Evolutionary conservation across 1,284 basidiomycete genomes (phyloP).

Genomic region (Vanrija humicola): DNA sequence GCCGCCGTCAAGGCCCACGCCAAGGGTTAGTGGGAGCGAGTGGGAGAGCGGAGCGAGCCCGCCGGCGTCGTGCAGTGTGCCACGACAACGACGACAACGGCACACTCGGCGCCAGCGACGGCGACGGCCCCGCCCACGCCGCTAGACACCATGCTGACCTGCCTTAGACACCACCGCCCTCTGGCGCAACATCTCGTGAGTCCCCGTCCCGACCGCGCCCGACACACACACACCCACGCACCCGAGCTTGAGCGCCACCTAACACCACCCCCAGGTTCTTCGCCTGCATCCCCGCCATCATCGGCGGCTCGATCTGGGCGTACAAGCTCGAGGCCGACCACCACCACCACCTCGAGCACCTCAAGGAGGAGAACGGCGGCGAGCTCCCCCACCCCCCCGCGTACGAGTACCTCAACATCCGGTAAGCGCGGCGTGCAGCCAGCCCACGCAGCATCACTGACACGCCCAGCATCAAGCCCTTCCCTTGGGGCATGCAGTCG

Average conservation of each 20-base stretch:
- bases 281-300: constrained; percentile 41
- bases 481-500: constrained; percentile 46
- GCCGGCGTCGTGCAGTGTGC: not conserved
- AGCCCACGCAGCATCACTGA: not conserved
- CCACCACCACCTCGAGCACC: constrained; percentile 34
- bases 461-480: constrained; percentile 23
- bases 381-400: constrained; percentile 34
- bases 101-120: not conserved
- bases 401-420: constrained; percentile 48
- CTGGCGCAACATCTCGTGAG: constrained; percentile 41
- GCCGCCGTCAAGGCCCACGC: constrained; percentile 39
- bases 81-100: not conserved
- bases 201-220: not conserved
- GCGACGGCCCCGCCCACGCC: not conserved
- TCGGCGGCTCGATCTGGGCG: constrained; percentile 36
- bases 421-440: constrained; percentile 20
- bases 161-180: constrained; percentile 40
- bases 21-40: constrained; percentile 26
- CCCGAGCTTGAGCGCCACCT: not conserved
- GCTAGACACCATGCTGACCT: not conserved
- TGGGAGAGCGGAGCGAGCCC: not conserved
- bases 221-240: not conserved
- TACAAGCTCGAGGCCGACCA: constrained; percentile 45
- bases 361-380: constrained; percentile 36
- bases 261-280: constrained; percentile 29